Evolutionary conservation across 2,329 filamentous ascomycete genomes (phyloP).

Genomic region (Fusarium vanettenii): DNA sequence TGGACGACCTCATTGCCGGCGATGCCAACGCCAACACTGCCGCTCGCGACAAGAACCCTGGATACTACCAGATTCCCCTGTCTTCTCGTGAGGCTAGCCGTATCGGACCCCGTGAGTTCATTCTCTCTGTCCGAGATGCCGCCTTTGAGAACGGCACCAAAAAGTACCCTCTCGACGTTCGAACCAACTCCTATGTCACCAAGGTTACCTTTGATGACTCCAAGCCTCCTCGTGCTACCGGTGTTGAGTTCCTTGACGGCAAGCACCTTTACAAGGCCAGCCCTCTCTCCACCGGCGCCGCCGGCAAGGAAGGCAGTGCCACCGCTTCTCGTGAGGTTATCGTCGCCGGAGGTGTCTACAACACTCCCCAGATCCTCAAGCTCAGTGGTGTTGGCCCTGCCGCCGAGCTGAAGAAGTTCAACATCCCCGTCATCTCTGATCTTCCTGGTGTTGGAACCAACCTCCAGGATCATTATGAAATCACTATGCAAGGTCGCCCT

Average conservation of each 20-base stretch:
- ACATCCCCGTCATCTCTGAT: constrained; percentile 58
- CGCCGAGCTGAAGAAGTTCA: constrained; percentile 54
- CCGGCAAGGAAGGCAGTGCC: constrained; percentile 30
- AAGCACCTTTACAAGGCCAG: constrained; percentile 37
- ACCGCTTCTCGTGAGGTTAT: constrained; percentile 58
- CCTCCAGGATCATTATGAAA: constrained; percentile 65
- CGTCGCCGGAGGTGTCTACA: constrained; percentile 60
- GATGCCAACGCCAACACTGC: constrained; percentile 36
- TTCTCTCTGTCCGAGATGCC: constrained; percentile 50
- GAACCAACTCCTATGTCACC: constrained; percentile 47
- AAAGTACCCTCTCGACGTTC: constrained; percentile 36
- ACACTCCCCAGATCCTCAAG: constrained; percentile 64
- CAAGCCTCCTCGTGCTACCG: constrained; percentile 44
- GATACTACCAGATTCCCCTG: constrained; percentile 68
- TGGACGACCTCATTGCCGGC: constrained; percentile 29
- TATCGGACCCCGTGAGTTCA: constrained; percentile 65
- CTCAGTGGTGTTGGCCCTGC: constrained; percentile 61
- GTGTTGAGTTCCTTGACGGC: constrained; percentile 48
- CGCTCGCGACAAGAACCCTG: constrained; percentile 35
- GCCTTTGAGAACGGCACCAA: constrained; percentile 30
- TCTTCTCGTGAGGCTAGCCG: constrained; percentile 62
- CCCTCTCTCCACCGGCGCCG: constrained; percentile 17
- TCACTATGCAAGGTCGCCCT: constrained; percentile 46
- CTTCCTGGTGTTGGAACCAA: constrained; percentile 69
- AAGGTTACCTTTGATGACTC: constrained; percentile 51